Base-by-base conservation (phyloP, 208 protist genomes). In the Leishmania tropica region DNA sequence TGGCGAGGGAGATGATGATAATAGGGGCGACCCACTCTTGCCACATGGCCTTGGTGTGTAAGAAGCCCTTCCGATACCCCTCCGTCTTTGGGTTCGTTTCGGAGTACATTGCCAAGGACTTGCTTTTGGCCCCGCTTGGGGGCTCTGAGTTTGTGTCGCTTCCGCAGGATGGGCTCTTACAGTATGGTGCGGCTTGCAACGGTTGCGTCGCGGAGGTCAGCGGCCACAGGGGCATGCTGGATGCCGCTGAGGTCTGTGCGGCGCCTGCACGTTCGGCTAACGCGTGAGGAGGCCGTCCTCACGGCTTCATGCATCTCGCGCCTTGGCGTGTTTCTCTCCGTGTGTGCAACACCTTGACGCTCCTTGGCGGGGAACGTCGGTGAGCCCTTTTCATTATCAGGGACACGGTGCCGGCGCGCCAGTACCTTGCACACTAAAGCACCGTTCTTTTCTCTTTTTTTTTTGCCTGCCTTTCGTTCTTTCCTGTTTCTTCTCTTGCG, bases 31-130 rank as follows among this genome's bases (percentile, higher is more conserved):
- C 77, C 31, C 60, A 58, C 75, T 89, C 60, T 31, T 70, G 73
- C 28, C 88, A 91, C 47, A 56, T 76, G 2, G 83, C 85, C 4
- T 45, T 91, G 64, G 48, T 84, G 58, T 85, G 88, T 70, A 87
- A 84, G 62, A 47, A 40, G 3, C 85, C 83, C 1, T 87, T 74
- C 24, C 42, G 67, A 31, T 81, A 87, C 31, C 84, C 76, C 47
- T 40, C 71, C 28, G 13, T 85, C 60, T 89, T 91, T 48, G 85
- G 85, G 37, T 83, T 89, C 37, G 58, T 76, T n/a, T 80, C 65
- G 7, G 79, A 91, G 83, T 89, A 81, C 51, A 42, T 91, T 19
- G 82, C 73, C 0, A 24, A 51, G 2, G 76, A 82, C 56, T 28
- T 88, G 60, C 77, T 88, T 3, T 71, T 47, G 1, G 70, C 67